These are phyloP conservation scores for Magnolia sinica DNA, from an alignment of 164 flowering plant species.

Conservation along the genomic window DNA sequence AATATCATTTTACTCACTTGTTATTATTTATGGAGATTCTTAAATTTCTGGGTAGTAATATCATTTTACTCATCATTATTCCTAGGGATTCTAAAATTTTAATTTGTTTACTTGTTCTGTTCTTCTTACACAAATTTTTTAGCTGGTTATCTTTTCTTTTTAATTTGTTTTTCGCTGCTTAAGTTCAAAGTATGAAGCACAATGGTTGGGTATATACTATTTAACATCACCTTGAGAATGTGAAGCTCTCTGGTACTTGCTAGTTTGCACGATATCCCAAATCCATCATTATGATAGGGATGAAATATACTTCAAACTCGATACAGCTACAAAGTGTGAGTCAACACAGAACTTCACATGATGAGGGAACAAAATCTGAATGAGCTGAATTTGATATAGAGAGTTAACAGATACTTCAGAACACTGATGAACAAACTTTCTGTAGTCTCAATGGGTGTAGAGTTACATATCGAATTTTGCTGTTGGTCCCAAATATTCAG, in stretches of 20 bases:
- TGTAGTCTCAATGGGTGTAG: too few relatives aligned
- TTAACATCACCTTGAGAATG: not conserved
- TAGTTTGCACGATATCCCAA: not conserved
- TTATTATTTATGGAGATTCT: too few relatives aligned
- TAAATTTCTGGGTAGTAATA: too few relatives aligned
- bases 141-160: not conserved
- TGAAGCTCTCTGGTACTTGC: not conserved
- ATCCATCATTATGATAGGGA: not conserved
- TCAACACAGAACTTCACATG: too few relatives aligned
- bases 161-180: not conserved
- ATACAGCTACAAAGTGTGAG: not conserved
- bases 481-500: too few relatives aligned
- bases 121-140: not conserved
- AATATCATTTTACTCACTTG: too few relatives aligned
- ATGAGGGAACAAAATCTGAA: too few relatives aligned
- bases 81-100: not conserved
- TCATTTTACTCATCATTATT: not conserved
- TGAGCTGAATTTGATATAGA: too few relatives aligned
- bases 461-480: too few relatives aligned
- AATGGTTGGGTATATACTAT: not conserved
- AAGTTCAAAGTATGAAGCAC: too few relatives aligned
- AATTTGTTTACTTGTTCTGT: not conserved
- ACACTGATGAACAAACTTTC: too few relatives aligned
- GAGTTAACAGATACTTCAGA: too few relatives aligned
- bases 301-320: not conserved